Evolutionary conservation across 495 filamentous ascomycete species (phyloP), one percentile per base, ranked within the genome.

Genomic region (Glarea lozoyensis): DNA sequence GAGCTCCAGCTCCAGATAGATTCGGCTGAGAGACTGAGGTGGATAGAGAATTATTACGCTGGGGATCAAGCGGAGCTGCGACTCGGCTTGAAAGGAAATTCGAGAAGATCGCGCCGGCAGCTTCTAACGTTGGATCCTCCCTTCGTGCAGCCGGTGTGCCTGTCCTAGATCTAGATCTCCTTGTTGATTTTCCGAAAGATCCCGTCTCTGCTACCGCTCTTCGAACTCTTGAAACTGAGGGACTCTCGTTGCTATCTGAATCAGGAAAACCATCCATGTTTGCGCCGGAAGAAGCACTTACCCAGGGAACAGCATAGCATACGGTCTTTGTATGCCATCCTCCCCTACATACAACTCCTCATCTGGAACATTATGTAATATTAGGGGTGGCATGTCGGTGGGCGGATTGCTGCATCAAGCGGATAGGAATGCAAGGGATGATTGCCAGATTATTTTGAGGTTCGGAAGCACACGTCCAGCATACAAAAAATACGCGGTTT

Each of bases 291-390:
- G 6, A 30, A 29, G 23, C 6, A 53, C 69, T 27, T 64, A 76
- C 73, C 70, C 65, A 48, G 69, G 65, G 48, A 68, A 75, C 35
- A 73, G 55, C 67, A 76, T 68, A 32, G 69, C 73, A 45, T 73
- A 76, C 11, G 73, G 73, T 45, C 73, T 59, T 45, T 69, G 61
- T 35, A 75, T 54, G 37, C 73, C 73, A 57, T 76, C 73, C 30
- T 73, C 68, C 36, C 73, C 73, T 10, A 70, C 60, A 46, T 75
- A 76, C 11, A 73, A 64, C 52, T 76, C 73, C 21, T 75, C 72
- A 48, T 75, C 72, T 37, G 73, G 70, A 19, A 76, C 73, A 52
- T 76, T 75, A 57, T 76, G 73, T 19, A 76, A 57, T 49, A 76
- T 73, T 32, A 76, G 59, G 33, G 73, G 73, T 24, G 69, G 61